These are phyloP conservation scores for Phytophthora sp. DNA, from an alignment of 352 stramenopile species.

Conservation along the genomic window DNA sequence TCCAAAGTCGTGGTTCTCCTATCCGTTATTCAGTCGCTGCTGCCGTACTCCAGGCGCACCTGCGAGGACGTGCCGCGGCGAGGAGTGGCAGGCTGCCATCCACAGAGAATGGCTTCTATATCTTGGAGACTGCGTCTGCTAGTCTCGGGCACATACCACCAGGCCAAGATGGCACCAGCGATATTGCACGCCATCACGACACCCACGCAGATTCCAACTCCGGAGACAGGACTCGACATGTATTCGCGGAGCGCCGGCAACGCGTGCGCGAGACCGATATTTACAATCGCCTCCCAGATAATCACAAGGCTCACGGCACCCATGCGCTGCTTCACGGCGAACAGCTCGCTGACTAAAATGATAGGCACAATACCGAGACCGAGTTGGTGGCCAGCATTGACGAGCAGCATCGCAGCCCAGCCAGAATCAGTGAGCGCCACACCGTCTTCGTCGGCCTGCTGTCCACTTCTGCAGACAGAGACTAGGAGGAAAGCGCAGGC, in stretches of 20 bases:
- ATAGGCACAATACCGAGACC: conserved; percentile 64
- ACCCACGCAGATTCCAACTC: conserved; percentile 45
- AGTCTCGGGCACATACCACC: conserved; percentile 79
- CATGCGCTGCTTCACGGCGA: conserved; percentile 67
- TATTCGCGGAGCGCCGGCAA: conserved; percentile 46
- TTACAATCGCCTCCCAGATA: conserved; percentile 61
- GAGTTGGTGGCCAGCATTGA: conserved; percentile 69
- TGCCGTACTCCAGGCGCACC: conserved; percentile 53
- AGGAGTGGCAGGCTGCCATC: conserved; percentile 77
- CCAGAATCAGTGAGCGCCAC: conserved; percentile 59
- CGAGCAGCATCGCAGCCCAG: conserved; percentile 65
- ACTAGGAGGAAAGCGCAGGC: conserved; percentile 58
- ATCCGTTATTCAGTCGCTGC: conserved; percentile 20
- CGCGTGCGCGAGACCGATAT: conserved; percentile 43
- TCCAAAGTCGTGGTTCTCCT: conserved; percentile 9
- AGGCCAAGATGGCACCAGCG: conserved; percentile 49
- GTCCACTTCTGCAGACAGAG: conserved; percentile 39
- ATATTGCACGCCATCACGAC: conserved; percentile 59
- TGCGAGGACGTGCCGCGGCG: conserved; percentile 51
- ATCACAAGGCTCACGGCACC: conserved; percentile 70
- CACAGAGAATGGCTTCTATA: conserved; percentile 78
- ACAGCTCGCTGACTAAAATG: conserved; percentile 74
- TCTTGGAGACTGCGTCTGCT: conserved; percentile 78
- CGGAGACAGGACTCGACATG: conserved; percentile 42
- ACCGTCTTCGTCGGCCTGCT: conserved; percentile 15